Evolutionary conservation across 179 eudicot species (phyloP), one percentile per base, ranked within the genome.

Genomic region (Silene noctiflora): DNA sequence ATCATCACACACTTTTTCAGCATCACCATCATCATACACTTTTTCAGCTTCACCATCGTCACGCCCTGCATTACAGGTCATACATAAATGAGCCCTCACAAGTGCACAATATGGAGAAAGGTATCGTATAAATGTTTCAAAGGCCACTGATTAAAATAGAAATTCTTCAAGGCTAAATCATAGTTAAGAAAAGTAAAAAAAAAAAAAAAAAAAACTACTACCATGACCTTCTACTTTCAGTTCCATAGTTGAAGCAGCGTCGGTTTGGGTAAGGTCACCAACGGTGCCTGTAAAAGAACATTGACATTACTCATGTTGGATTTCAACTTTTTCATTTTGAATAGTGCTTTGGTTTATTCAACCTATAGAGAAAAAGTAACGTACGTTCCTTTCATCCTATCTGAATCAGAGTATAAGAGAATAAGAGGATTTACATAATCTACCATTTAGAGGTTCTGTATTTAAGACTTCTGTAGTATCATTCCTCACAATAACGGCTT

Each of bases 61-160:
- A 42, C 46, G 17, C 46, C 75, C 79, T 77, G 67, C 60, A 77
- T 31, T 39, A 66, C 8, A 24, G 24, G 39, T 22, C 13, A 70
- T 70, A 25, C 16, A 12, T 6, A 31, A 70, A 7, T 1, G 53
- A 48, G 39, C 6, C 2, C 24, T 6, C 21, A 7, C 24, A 51
- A 70, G 19, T 14, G 58, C 12, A 22, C 10, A 25, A 24, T 24
- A 4, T 19, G 11, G 13, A 73, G 13, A 21, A 4, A 4, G 53
- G 35, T 35, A 42, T 10, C 16, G 5, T 22, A 27, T 19, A 21
- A 39, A 33, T 20, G 55, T 25, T 29, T 6, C 14, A 10, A 48
- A 7, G 20, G 20, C 46, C 13, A 13, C 17, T 19, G 3, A 39
- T n/a, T 6, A 33, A n/a, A 67, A 16, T 17, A 9, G 21, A 67